Evolutionary conservation across 371 early-diverging fungal species (phyloP).

Genomic region (Circinella umbellata): DNA sequence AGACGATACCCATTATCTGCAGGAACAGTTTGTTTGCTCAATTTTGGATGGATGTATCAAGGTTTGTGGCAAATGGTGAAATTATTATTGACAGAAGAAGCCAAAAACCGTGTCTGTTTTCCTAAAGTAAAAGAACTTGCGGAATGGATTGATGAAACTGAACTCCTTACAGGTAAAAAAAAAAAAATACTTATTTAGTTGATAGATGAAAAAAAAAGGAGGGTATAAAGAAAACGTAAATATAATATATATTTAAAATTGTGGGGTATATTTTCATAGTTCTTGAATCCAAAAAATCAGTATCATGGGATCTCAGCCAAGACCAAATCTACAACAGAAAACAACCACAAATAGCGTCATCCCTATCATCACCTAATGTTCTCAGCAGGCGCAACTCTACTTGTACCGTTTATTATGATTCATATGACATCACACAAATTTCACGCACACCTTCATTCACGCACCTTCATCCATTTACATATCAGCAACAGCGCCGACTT

Average conservation of each 20-base stretch:
- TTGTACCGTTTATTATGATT: conserved; percentile 28
- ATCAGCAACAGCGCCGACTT: conserved; percentile 6
- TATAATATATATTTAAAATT: background rate
- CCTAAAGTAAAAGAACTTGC: conserved; percentile 33
- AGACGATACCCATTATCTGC: conserved; percentile 44
- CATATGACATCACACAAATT: conserved; percentile 26
- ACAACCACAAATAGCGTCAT: background rate
- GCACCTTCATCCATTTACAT: conserved; percentile 10
- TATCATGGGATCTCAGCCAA: conserved; percentile 9
- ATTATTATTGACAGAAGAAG: conserved; percentile 44
- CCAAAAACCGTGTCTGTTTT: conserved; percentile 46
- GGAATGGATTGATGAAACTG: conserved; percentile 26
- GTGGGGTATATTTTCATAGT: conserved; percentile 14
- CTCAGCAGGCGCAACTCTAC: conserved; percentile 38
- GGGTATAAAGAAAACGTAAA: background rate
- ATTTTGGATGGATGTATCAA: conserved; percentile 57
- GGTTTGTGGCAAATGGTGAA: conserved; percentile 58
- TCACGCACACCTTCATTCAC: conserved; percentile 12
- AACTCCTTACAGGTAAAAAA: conserved; percentile 35
- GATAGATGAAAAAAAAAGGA: background rate
- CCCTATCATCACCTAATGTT: conserved; percentile 10
- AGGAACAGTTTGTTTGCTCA: conserved; percentile 44
- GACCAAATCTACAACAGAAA: background rate
- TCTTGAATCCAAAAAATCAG: conserved; percentile 13
- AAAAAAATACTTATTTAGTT: background rate